Evolutionary conservation across 495 filamentous ascomycete species (phyloP).

Genomic region (Bathelium albidoporum): DNA sequence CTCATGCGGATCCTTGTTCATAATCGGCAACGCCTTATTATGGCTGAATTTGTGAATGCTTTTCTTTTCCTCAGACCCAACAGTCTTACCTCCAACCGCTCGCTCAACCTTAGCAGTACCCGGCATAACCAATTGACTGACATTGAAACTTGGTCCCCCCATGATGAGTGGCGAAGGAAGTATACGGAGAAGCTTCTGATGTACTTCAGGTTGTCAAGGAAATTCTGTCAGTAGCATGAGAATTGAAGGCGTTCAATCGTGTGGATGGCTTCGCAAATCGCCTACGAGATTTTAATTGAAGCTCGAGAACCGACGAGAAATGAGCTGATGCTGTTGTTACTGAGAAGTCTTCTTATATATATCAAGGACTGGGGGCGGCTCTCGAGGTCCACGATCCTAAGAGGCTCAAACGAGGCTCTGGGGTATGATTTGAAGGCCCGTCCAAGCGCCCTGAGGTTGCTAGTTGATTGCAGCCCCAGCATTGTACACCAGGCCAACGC

Average conservation of each 20-base stretch:
- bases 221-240: neutral
- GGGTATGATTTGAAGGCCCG: neutral
- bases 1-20: too few species aligned
- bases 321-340: neutral
- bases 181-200: neutral
- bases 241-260: too few species aligned
- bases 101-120: neutral
- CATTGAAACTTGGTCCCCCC: neutral
- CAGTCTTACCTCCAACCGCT: too few species aligned
- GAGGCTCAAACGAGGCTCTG: neutral
- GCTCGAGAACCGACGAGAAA: neutral
- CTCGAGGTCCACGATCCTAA: neutral
- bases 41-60: too few species aligned
- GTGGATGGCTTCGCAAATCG: too few species aligned
- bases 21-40: too few species aligned
- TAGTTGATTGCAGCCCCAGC: neutral
- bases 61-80: too few species aligned
- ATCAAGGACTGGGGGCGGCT: neutral
- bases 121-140: neutral
- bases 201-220: neutral
- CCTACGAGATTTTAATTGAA: too few species aligned
- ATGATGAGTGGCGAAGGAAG: neutral
- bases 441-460: neutral
- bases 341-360: neutral
- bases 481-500: neutral